These are phyloP conservation scores for Ceratobasidium sp. DNA, from an alignment of 1,284 basidiomycete species.

Conservation along the genomic window DNA sequence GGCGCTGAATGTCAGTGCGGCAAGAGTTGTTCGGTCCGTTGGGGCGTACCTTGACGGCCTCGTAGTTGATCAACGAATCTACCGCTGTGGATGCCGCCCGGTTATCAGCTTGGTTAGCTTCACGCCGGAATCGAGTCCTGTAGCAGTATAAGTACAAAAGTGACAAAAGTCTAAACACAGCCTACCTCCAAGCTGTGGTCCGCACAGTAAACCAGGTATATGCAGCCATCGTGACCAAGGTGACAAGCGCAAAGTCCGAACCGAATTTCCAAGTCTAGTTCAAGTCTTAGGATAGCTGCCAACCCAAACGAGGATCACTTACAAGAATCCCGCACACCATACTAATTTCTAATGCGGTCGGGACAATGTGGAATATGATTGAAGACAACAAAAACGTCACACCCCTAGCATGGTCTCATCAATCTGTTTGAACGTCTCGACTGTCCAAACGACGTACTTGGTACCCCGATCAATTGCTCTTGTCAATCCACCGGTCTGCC, in stretches of 20 bases:
- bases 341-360: slow-evolving; percentile 94
- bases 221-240: slow-evolving; percentile 81
- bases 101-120: slow-evolving; percentile 97
- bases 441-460: slow-evolving; percentile 65
- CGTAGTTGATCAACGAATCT: slow-evolving; percentile 96
- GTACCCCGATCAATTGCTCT: slow-evolving; percentile 97
- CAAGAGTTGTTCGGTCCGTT: not conserved
- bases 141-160: not conserved
- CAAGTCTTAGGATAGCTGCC: slow-evolving; percentile 12
- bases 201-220: slow-evolving; percentile 98
- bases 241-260: slow-evolving; percentile 94
- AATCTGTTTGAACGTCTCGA: not conserved
- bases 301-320: slow-evolving; percentile 47
- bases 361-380: slow-evolving; percentile 93
- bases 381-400: slow-evolving; percentile 95
- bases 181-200: slow-evolving; percentile 93
- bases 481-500: slow-evolving; percentile 95
- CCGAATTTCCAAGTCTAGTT: slow-evolving; percentile 95
- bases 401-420: slow-evolving; percentile 63
- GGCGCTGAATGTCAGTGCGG: not conserved
- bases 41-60: slow-evolving; percentile 87
- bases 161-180: slow-evolving; percentile 7
- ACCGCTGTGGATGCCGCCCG: slow-evolving; percentile 93
- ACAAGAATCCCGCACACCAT: slow-evolving; percentile 98
- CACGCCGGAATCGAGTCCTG: slow-evolving; percentile 92